Conservation (phyloP, 192 early-diverging fungal species). For the Phycomyces blakesleeanus region DNA sequence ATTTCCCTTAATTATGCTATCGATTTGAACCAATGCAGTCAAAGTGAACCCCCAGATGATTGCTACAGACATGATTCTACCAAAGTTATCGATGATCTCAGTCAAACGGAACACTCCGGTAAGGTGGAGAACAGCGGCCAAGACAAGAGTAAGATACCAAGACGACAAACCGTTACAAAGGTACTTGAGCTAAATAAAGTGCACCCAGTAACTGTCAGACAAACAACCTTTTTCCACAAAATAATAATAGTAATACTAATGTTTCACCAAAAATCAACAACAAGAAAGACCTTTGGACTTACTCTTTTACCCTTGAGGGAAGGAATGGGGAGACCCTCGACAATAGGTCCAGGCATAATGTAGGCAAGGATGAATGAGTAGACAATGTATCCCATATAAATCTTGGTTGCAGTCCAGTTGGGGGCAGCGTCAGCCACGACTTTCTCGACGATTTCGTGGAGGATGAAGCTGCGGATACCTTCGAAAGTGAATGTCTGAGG, state of each 20-base stretch:
- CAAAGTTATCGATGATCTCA: constrained; percentile 54
- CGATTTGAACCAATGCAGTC: constrained; percentile 37
- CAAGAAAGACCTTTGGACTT: constrained; percentile 13
- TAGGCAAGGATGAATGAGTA: constrained; percentile 58
- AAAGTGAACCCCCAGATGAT: constrained; percentile 47
- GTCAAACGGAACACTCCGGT: constrained; percentile 43
- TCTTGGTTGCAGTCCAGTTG: constrained; percentile 44
- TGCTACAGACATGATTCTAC: constrained; percentile 50
- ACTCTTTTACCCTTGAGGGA: constrained; percentile 49
- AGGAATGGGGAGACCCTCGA: constrained; percentile 66
- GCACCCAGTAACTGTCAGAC: constrained; percentile 21
- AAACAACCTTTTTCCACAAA: neutral
- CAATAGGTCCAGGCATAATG: constrained; percentile 61
- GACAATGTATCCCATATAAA: constrained; percentile 58
- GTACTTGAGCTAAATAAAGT: constrained; percentile 42
- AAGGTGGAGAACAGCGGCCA: constrained; percentile 42
- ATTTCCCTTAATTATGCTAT: constrained; percentile 29
- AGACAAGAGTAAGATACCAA: constrained; percentile 46
- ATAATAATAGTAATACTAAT: too few species aligned
- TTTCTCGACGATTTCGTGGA: constrained; percentile 40
- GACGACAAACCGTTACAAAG: constrained; percentile 49
- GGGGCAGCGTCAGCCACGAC: constrained; percentile 55
- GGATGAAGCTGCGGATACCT: constrained; percentile 36
- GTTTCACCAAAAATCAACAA: too few species aligned
- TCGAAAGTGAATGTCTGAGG: constrained; percentile 34